Evolutionary conservation across 2,329 filamentous ascomycete genomes (phyloP), one percentile per base, ranked within the genome.

Genomic region (Ophiostoma pallidulum): DNA sequence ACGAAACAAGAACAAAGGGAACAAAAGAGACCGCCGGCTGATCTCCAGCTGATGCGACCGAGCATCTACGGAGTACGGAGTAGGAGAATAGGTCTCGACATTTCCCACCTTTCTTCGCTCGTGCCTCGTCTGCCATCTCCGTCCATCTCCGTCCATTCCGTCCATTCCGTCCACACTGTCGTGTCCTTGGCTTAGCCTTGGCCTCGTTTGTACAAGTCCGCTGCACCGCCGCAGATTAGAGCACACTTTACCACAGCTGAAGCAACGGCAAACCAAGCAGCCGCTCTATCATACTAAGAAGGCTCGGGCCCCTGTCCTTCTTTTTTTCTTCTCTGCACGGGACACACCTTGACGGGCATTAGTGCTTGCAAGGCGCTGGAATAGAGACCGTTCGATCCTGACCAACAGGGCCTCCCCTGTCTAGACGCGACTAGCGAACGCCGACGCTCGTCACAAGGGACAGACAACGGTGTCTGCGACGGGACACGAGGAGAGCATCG

Each of bases 151-250:
- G n/a, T n/a, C n/a, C n/a, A 24, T 26, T 40, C 19, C 39, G 19
- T 35, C 31, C 40, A 41, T 28, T 19, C 22, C 6, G 13, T 29
- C 38, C 40, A 8, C 16, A 37, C 33, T 45, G 32, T 20, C 24
- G 13, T 16, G n/a, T 20, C 22, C 22, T 37, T 38, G 32, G 12
- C 42, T 45, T 45, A 33, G 41, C 41, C n/a, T n/a, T n/a, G n/a
- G n/a, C n/a, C n/a, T n/a, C n/a, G n/a, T n/a, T n/a, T n/a, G n/a
- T n/a, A n/a, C n/a, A n/a, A n/a, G n/a, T 43, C 33, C 41, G 31
- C 41, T 33, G 31, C 8, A 37, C 24, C 41, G 28, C 22, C 41
- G 32, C 41, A 37, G 41, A 44, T 36, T 28, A 37, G 32, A 44
- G 41, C 18, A 44, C 41, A 44, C 29, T 28, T 28, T 44, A 35